Evolutionary conservation across 768 basidiomycete species (phyloP), one percentile per base, ranked within the genome.

Genomic region (Kwoniella europaea): DNA sequence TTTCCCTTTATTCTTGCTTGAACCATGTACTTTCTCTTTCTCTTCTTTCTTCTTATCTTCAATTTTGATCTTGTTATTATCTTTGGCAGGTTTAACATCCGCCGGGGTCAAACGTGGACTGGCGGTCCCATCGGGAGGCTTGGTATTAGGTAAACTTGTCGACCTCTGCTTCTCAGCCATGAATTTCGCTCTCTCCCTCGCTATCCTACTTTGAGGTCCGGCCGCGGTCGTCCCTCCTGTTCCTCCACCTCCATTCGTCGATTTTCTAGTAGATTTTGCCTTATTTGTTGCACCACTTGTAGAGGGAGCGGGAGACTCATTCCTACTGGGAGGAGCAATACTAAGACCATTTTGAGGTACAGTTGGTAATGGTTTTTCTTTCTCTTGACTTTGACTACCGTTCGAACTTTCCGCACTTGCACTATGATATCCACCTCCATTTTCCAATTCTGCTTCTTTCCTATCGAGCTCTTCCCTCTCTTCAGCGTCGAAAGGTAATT

Each of bases 391-490:
- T 35, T 42, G 29, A 41, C 50, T 53, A 3, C 57, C 58, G 12
- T 27, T 44, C 9, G 61, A 55, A 13, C 27, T 58, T n/a, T 29
- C 56, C 3, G 70, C 59, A 20, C 67, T 50, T 24, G 56, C 53
- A 43, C 72, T 71, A 20, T 65, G 57, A 56, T 65, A 71, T 12
- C 65, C 65, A 15, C 59, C 59, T 41, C 63, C 74, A 13, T 65
- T 60, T 55, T 68, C 42, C 35, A 66, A 52, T 27, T 72, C 74
- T 20, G 44, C 44, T 44, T 74, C 74, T 52, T 76, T 78, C 41
- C 61, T 29, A 29, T 77, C 76, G 12, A 81, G 63, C 18, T 77
- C 79, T 9, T 68, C 41, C 41, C 78, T 22, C 68, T 81, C 79
- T 15, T 79, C 75, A 5, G 79, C 73, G 56, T 74, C 76, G 5